Evolutionary conservation across 1,284 basidiomycete species (phyloP).

Genomic region (Chalciporus sp.): DNA sequence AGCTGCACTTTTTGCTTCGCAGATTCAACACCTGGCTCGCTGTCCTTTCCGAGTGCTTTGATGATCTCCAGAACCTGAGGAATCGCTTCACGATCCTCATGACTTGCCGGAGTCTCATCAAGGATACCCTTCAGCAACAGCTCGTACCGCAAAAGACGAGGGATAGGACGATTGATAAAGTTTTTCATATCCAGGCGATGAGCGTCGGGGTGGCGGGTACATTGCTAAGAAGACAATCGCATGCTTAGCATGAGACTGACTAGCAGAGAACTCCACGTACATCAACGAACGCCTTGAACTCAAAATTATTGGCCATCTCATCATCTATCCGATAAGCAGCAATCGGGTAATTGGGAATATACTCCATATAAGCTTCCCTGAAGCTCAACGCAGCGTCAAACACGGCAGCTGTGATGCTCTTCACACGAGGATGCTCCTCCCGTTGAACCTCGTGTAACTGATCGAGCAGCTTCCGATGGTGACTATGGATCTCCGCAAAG

Average conservation of each 20-base stretch:
- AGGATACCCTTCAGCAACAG: conserved; percentile 82
- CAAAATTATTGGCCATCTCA: conserved; percentile 78
- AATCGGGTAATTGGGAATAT: conserved; percentile 92
- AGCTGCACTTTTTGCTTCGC: conserved; percentile 87
- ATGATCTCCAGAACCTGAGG: conserved; percentile 86
- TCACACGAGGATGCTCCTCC: conserved; percentile 86
- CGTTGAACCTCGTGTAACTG: conserved; percentile 85
- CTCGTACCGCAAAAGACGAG: conserved; percentile 86
- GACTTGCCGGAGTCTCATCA: conserved; percentile 68
- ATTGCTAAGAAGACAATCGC: conserved; percentile 47
- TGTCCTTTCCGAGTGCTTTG: conserved; percentile 81
- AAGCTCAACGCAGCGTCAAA: conserved; percentile 92
- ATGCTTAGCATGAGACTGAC: not conserved
- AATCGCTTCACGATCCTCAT: conserved; percentile 80
- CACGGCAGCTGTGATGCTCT: conserved; percentile 83
- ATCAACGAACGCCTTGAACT: conserved; percentile 84
- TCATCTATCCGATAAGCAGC: conserved; percentile 91
- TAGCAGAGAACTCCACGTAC: conserved; percentile 44
- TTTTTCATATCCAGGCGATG: conserved; percentile 83
- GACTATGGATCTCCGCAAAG: conserved; percentile 75
- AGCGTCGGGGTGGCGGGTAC: conserved; percentile 72
- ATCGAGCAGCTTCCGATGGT: conserved; percentile 77
- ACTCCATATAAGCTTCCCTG: conserved; percentile 90
- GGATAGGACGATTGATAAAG: conserved; percentile 89
- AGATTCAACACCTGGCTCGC: conserved; percentile 79